These are phyloP conservation scores for Scheffersomyces cryptocercus DNA, from an alignment of 1,139 yeast genomes.

Conservation along the genomic window DNA sequence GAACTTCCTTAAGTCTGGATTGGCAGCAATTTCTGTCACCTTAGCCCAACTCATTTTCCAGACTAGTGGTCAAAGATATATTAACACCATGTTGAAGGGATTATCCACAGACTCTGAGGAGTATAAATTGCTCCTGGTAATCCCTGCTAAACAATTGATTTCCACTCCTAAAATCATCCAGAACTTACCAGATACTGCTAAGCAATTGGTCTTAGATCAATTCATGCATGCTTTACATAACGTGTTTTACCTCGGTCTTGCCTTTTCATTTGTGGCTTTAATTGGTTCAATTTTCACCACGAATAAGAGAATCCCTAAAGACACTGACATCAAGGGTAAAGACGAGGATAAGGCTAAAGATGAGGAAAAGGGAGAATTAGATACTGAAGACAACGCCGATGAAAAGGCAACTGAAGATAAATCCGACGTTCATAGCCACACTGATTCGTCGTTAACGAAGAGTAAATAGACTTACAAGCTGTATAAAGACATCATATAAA, in stretches of 20 bases:
- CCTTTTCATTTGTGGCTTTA: constrained; percentile 30
- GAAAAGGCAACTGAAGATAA: neutral
- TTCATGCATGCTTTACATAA: constrained; percentile 39
- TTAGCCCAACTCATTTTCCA: constrained; percentile 23
- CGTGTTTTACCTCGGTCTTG: constrained; percentile 42
- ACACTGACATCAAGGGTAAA: neutral
- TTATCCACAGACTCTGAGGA: constrained; percentile 14
- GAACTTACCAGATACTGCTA: constrained; percentile 18
- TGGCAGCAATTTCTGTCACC: constrained; percentile 48
- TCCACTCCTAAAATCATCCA: constrained; percentile 20
- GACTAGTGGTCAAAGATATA: constrained; percentile 3
- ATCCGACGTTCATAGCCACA: too few relatives aligned
- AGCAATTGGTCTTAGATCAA: constrained; percentile 22
- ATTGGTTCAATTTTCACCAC: constrained; percentile 35
- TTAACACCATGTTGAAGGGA: constrained; percentile 16
- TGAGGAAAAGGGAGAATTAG: neutral
- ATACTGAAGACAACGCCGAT: neutral
- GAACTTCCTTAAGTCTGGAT: constrained; percentile 46
- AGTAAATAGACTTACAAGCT: too few relatives aligned
- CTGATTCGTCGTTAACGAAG: too few relatives aligned
- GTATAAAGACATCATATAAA: neutral
- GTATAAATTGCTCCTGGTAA: constrained; percentile 17
- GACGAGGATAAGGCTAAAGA: neutral
- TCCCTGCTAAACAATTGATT: constrained; percentile 18
- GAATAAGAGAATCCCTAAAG: constrained; percentile 35